phyloP scores from a whole-genome alignment of 768 basidiomycete species.

The Kwoniella europaea region DNA sequence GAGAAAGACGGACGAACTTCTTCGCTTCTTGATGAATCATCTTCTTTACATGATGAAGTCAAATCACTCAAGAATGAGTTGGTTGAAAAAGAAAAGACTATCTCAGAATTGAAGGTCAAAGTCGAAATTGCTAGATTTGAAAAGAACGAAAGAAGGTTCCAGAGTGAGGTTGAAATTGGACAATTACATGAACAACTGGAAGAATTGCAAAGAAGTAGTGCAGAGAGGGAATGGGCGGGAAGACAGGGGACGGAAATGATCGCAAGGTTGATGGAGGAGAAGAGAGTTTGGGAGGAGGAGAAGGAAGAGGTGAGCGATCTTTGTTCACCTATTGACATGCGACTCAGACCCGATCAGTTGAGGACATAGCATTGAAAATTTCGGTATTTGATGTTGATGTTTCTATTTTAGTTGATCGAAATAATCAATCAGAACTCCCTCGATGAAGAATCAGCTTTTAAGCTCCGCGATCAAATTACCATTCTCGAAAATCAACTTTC shows the following conservation, averaged over 20 bases:
- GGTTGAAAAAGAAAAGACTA: constrained; percentile 25
- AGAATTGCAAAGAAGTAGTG: constrained; percentile 15
- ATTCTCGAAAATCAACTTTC: constrained; percentile 16
- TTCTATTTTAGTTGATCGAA: constrained; percentile 19
- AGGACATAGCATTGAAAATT: neutral
- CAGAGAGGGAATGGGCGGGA: constrained; percentile 24
- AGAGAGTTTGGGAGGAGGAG: constrained; percentile 19
- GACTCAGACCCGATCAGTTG: neutral
- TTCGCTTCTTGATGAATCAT: neutral
- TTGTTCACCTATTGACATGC: neutral
- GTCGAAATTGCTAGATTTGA: constrained; percentile 28
- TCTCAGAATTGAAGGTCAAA: constrained; percentile 32
- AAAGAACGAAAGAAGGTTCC: constrained; percentile 30
- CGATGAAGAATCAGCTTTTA: constrained; percentile 5
- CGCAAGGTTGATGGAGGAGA: constrained; percentile 25
- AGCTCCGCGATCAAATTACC: constrained; percentile 2
- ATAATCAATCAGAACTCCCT: constrained; percentile 18
- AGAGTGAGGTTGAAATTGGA: constrained; percentile 23
- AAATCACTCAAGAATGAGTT: neutral
- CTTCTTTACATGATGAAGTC: neutral
- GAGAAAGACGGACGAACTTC: neutral
- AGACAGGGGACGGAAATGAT: constrained; percentile 18
- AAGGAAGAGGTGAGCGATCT: constrained; percentile 24
- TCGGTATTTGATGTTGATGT: too few relatives aligned
- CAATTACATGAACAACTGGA: constrained; percentile 28